These are phyloP conservation scores for Raphidocelis subcapitata DNA, from an alignment of 139 green algal species.

Conservation along the genomic window DNA sequence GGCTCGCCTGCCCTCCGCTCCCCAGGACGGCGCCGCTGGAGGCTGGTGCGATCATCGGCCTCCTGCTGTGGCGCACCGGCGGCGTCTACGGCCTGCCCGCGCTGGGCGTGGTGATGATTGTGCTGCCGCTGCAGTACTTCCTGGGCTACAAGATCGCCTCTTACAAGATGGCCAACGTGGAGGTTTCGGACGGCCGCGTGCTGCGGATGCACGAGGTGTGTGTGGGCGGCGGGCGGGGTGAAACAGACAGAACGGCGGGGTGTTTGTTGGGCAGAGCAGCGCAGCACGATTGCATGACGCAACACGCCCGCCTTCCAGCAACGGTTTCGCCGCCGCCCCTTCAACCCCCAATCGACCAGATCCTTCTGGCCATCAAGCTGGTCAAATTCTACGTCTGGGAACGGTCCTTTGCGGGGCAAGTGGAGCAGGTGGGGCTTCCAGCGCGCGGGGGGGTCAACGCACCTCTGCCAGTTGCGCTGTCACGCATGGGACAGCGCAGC, in stretches of 20 bases:
- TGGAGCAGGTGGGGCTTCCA: conserved; percentile 50
- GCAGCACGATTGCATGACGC: too few species aligned
- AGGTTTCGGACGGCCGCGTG: conserved; percentile 54
- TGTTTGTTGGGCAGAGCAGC: too few species aligned
- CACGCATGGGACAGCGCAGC: too few species aligned
- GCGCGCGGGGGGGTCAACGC: too few species aligned
- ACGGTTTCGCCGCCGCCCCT: too few species aligned
- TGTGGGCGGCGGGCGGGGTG: too few species aligned
- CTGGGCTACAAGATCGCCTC: conserved; percentile 57
- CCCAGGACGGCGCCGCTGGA: conserved; percentile 65
- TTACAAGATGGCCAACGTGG: conserved; percentile 57
- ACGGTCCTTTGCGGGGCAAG: conserved; percentile 51
- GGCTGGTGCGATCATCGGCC: conserved; percentile 55
- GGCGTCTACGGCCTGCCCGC: conserved; percentile 57
- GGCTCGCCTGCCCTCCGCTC: too few species aligned
- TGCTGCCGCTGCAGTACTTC: conserved; percentile 47
- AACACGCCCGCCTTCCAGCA: too few species aligned
- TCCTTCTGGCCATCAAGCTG: conserved; percentile 60
- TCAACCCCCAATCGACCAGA: too few species aligned
- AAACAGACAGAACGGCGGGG: too few species aligned
- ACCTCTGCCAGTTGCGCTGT: too few species aligned
- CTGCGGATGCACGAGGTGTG: conserved; percentile 52
- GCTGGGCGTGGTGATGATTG: conserved; percentile 49
- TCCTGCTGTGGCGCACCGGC: conserved; percentile 53
- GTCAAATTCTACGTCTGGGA: conserved; percentile 73